Conservation (phyloP, 1,284 basidiomycete genomes). For the Pseudozyma sp. region DNA sequence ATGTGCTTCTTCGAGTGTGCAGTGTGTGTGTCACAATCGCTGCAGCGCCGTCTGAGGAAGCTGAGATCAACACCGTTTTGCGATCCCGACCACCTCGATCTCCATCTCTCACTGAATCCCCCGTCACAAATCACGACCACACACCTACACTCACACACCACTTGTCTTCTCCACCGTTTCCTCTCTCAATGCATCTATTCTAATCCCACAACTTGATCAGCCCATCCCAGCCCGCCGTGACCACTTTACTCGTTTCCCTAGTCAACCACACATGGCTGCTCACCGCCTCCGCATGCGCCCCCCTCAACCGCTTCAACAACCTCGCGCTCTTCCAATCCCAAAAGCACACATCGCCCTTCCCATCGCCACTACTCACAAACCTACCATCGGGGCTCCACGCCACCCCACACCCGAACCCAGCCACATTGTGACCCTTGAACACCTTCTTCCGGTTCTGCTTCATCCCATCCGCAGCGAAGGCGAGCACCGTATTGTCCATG, state of each 20-base stretch:
- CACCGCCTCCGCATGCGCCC: conserved; percentile 91
- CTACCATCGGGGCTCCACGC: conserved; percentile 97
- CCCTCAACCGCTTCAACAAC: conserved; percentile 83
- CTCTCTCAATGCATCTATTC: no score
- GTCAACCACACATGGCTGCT: conserved; percentile 98
- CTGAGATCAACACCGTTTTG: no score
- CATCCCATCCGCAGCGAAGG: conserved; percentile 94
- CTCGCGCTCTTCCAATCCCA: conserved; percentile 99
- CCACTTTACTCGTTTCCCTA: conserved; percentile 89
- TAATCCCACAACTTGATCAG: conserved; percentile 88
- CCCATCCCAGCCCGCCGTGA: conserved; percentile 97
- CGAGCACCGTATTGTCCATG: conserved; percentile 95
- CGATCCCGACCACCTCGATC: no score
- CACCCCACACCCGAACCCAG: conserved; percentile 95
- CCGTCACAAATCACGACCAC: background rate
- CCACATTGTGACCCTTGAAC: conserved; percentile 94
- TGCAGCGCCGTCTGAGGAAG: no score
- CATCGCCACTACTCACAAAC: conserved; percentile 95
- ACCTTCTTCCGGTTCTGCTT: conserved; percentile 97
- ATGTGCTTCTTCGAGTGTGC: no score
- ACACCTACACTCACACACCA: background rate
- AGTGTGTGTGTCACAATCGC: no score
- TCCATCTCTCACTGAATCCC: no score
- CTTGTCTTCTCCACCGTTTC: no score
- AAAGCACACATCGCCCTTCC: conserved; percentile 92